Evolutionary conservation across 2,329 filamentous ascomycete species (phyloP).

Genomic region (Tolypocladium pustulatum): DNA sequence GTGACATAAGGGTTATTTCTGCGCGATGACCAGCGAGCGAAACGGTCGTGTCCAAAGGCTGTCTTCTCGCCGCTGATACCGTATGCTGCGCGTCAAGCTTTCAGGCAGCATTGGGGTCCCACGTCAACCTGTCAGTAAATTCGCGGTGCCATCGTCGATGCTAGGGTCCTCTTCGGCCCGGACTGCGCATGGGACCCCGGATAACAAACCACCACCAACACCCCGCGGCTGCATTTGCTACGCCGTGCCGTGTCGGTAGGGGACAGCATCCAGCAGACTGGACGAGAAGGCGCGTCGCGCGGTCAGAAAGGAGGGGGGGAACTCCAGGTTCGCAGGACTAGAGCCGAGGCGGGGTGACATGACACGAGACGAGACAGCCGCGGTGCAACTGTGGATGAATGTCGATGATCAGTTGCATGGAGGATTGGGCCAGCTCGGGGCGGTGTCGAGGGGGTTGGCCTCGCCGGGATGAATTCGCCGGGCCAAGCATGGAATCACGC

Average conservation of each 20-base stretch:
- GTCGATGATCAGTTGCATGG: neutral
- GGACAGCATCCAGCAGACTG: neutral
- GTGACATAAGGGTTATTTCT: neutral
- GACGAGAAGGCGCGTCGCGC: neutral
- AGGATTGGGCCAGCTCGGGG: neutral
- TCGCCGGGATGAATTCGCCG: neutral
- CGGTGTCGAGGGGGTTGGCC: neutral
- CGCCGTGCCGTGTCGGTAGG: neutral
- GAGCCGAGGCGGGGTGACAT: neutral
- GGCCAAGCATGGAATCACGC: neutral
- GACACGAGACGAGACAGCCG: neutral
- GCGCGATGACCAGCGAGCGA: neutral
- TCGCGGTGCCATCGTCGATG: neutral
- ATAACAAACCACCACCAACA: neutral
- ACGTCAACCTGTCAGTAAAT: neutral
- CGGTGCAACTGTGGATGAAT: neutral
- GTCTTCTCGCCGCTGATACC: neutral
- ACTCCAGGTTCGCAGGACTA: neutral
- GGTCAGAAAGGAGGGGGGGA: neutral
- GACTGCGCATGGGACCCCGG: neutral
- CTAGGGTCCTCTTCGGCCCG: neutral
- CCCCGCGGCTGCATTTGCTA: neutral
- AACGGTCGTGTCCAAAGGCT: neutral
- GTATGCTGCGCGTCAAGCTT: neutral
- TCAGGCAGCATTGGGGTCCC: neutral